Conservation (phyloP, 305 asterid species). For the Plantago coronopus region DNA sequence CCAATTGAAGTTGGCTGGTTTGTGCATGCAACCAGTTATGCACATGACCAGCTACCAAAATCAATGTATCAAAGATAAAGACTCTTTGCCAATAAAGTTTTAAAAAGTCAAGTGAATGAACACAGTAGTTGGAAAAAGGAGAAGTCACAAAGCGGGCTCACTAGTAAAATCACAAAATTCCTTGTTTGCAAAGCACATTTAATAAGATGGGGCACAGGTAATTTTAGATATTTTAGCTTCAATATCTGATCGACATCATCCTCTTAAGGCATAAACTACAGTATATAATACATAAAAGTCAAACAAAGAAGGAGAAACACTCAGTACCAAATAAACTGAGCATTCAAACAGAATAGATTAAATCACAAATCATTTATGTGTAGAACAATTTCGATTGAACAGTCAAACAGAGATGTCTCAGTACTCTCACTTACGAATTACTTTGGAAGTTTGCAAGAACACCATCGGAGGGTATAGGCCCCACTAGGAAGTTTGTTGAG, state of each 20-base stretch:
- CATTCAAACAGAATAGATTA: conserved; percentile 11
- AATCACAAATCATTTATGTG: conserved; percentile 8
- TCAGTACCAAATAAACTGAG: conserved; percentile 19
- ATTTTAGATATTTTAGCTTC: background rate
- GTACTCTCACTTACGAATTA: conserved; percentile 63
- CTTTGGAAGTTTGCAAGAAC: conserved; percentile 62
- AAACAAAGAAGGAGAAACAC: background rate
- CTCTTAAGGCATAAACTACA: background rate
- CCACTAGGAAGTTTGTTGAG: conserved; percentile 86
- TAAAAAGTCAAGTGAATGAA: background rate
- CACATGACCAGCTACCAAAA: background rate
- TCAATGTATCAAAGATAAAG: background rate
- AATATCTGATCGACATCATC: background rate
- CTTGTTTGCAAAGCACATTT: background rate
- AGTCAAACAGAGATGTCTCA: conserved; percentile 9
- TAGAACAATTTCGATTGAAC: conserved; percentile 13
- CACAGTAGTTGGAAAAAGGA: background rate
- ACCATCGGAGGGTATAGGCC: conserved; percentile 84
- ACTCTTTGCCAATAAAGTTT: background rate
- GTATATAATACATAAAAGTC: background rate
- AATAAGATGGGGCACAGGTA: background rate
- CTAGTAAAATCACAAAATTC: background rate
- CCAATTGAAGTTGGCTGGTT: conserved; percentile 1
- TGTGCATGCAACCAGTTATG: conserved; percentile 9
- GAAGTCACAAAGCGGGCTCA: background rate